These are phyloP conservation scores for Fusarium udum DNA, from an alignment of 2,329 filamentous ascomycete species.

Conservation along the genomic window DNA sequence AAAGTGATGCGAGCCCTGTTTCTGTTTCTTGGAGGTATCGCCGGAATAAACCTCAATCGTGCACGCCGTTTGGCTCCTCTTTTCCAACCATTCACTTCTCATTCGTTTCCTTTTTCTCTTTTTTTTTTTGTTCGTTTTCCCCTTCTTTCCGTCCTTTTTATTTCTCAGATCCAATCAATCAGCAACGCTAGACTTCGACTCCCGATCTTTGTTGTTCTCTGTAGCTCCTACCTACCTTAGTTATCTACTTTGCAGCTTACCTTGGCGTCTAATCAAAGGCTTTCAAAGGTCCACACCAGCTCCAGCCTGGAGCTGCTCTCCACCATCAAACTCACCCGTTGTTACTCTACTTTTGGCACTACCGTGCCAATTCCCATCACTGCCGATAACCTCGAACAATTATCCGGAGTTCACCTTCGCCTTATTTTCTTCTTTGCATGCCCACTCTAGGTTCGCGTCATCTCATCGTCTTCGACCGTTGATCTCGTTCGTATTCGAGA, in stretches of 20 bases:
- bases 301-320: conserved; percentile 43
- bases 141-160: background rate
- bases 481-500: conserved; percentile 13
- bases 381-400: conserved; percentile 31
- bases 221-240: background rate
- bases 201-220: conserved; percentile 2
- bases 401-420: conserved; percentile 22
- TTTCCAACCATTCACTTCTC: conserved; percentile 13
- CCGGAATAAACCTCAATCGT: conserved; percentile 37
- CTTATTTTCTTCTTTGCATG: conserved; percentile 7
- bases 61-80: conserved; percentile 21
- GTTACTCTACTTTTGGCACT: conserved; percentile 33
- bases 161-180: background rate
- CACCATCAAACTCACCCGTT: conserved; percentile 38
- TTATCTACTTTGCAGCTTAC: background rate
- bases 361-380: conserved; percentile 27
- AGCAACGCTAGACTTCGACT: background rate
- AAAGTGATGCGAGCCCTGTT: background rate
- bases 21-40: conserved; percentile 1
- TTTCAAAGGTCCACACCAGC: conserved; percentile 43
- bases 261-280: conserved; percentile 32
- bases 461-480: background rate
- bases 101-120: background rate
- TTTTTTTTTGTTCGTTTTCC: background rate
- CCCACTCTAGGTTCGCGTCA: background rate